Conservation (phyloP, 345 rosid genomes). For the Excoecaria cochinchinensis region DNA sequence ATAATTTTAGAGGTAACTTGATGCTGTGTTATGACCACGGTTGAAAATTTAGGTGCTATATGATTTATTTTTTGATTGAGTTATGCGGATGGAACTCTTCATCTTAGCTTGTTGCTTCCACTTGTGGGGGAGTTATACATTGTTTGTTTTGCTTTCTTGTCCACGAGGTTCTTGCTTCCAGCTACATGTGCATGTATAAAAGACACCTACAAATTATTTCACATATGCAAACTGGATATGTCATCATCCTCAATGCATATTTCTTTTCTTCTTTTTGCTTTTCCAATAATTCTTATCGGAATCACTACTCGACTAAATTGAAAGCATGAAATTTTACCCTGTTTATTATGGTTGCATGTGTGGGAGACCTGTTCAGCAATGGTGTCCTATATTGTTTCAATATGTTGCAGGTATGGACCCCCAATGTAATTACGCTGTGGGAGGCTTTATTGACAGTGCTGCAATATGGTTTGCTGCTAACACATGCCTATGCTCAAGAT, state of each 20-base stretch:
- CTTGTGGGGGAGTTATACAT: slow-evolving; percentile 1
- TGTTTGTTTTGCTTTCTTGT: background rate
- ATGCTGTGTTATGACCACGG: background rate
- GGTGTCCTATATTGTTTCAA: slow-evolving; percentile 8
- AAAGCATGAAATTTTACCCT: no score
- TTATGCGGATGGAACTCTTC: background rate
- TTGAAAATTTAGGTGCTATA: slow-evolving; percentile 1
- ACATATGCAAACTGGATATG: background rate
- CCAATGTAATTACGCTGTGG: slow-evolving; percentile 74
- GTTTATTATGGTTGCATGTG: slow-evolving; percentile 7
- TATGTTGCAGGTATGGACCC: slow-evolving; percentile 78
- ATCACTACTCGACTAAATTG: background rate
- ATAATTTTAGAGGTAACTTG: slow-evolving; percentile 75
- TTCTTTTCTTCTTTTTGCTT: no score
- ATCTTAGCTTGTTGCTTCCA: background rate
- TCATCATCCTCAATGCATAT: background rate
- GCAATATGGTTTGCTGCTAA: slow-evolving; percentile 69
- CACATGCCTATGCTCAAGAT: slow-evolving; percentile 91
- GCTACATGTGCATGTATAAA: background rate
- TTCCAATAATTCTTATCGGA: background rate
- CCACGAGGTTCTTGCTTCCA: background rate
- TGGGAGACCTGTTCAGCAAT: slow-evolving; percentile 3
- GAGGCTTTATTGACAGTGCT: slow-evolving; percentile 86
- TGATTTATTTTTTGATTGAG: background rate
- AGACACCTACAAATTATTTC: background rate